These are phyloP conservation scores for Paxillus involutus DNA, from an alignment of 768 basidiomycete species.

Conservation along the genomic window DNA sequence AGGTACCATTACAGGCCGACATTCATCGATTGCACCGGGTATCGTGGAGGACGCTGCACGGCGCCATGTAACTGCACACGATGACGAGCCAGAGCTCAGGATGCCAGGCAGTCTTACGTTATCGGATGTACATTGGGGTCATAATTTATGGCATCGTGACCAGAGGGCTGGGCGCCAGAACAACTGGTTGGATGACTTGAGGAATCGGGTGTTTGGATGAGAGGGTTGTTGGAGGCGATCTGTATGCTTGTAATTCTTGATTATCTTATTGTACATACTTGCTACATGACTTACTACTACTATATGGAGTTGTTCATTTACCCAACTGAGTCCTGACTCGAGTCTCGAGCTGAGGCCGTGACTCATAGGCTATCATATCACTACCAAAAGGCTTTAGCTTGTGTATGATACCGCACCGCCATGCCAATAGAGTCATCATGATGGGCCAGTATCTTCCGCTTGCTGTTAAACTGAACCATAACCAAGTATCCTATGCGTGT, in stretches of 20 bases:
- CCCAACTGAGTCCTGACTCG: neutral
- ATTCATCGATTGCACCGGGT: neutral
- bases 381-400: neutral
- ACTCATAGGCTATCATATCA: no score
- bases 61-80: conserved; percentile 2
- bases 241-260: conserved; percentile 4
- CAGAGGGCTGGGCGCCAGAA: conserved; percentile 1
- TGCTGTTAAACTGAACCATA: neutral
- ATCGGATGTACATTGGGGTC: conserved; percentile 8
- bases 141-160: neutral
- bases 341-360: no score
- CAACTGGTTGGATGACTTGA: conserved; percentile 20
- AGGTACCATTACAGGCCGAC: neutral
- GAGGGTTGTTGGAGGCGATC: neutral
- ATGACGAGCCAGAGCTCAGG: conserved; percentile 33
- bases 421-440: no score
- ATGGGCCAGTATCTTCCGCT: neutral
- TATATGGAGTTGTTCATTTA: no score
- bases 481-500: conserved; percentile 16
- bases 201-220: conserved; percentile 26
- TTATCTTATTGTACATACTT: neutral
- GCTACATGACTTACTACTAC: neutral
- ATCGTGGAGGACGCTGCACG: conserved; percentile 4
- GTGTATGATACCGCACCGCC: neutral
- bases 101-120: conserved; percentile 58